Base-by-base conservation (phyloP, 208 protist species). In the Wallacemonas sp. region DNA sequence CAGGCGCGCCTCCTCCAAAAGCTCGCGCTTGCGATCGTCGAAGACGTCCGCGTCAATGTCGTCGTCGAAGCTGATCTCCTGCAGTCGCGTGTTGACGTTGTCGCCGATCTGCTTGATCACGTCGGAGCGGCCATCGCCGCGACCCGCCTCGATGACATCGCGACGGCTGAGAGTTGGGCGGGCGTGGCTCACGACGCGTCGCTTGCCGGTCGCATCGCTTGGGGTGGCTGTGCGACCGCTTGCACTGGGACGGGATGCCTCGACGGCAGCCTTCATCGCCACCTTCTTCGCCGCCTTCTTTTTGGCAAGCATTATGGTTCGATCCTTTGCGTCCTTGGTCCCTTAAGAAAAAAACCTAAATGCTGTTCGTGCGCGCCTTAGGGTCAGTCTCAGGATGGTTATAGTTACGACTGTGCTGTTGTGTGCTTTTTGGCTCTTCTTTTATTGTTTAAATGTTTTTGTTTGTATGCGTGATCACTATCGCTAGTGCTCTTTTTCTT, bases 1-100 rank as follows among this genome's bases (percentile, higher is more conserved):
- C n/a, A 94, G 70, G 1, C 72, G 76, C 12, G 87, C 90, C 72
- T 96, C 87, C 74, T 93, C 90, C 52, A 89, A 74, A 61, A 93
- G 60, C 58, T 77, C 75, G 24, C 74, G 81, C n/a, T 80, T 72
- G 8, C 78, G 61, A 63, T 95, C 87, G 36, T 92, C 85, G 66
- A 87, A 86, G 29, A 89, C 69, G 38, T 92, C 87, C 3, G 80
- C 80, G 58, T 95, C 83, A 11, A 92, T 47, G 47, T 94, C 88
- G 26, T 94, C 83, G n/a, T 89, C 84, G 11, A 78, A 78, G 48
- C 78, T 75, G 43, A 92, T 66, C 11, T 91, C 84, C 44, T 88
- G 81, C 39, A 94, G 66, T 12, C 87, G 90, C 1, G 90, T 94
- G 76, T 96, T 85, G 29, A 96, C 79, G 70, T 96, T 55, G 44